phyloP scores from a whole-genome alignment of 768 basidiomycete genomes.

The Suillus paluster region DNA sequence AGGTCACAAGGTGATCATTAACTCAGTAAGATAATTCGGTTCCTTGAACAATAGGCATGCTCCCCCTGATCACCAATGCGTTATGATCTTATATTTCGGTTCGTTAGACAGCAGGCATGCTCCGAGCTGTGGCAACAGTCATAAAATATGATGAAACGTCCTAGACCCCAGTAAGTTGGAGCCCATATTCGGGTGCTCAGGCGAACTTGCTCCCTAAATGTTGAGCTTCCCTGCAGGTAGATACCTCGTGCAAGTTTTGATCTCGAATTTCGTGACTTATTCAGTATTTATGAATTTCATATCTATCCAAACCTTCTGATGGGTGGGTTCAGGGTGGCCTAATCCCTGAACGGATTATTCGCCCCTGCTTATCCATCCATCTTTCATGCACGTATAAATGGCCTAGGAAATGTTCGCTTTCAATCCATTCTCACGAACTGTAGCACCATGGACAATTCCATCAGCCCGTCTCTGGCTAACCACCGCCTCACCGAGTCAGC shows the following conservation, averaged over 20 bases:
- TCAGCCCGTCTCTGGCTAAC: neutral
- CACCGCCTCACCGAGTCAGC: neutral
- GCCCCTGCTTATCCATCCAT: neutral
- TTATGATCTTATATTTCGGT: too few species aligned
- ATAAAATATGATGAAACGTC: too few species aligned
- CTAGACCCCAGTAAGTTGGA: neutral
- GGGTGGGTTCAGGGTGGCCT: neutral
- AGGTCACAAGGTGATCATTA: neutral
- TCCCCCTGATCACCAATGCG: too few species aligned
- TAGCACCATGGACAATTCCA: neutral
- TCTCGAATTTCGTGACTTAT: neutral
- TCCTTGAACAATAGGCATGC: neutral
- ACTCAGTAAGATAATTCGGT: neutral
- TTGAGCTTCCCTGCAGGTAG: neutral
- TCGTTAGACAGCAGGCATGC: too few species aligned
- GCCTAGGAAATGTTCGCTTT: neutral
- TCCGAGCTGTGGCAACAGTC: too few species aligned
- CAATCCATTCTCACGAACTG: neutral
- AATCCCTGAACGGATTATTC: neutral
- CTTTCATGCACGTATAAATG: neutral
- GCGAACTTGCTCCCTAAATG: neutral
- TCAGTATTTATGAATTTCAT: neutral
- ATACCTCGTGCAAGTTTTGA: neutral
- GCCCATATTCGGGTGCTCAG: neutral
- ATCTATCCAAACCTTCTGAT: neutral